A percentile compares a stretch with the other conserved stretches of the same genome.
Evolutionary conservation across 1,139 yeast species (phyloP).

Genomic region (Spathaspora sp.): DNA sequence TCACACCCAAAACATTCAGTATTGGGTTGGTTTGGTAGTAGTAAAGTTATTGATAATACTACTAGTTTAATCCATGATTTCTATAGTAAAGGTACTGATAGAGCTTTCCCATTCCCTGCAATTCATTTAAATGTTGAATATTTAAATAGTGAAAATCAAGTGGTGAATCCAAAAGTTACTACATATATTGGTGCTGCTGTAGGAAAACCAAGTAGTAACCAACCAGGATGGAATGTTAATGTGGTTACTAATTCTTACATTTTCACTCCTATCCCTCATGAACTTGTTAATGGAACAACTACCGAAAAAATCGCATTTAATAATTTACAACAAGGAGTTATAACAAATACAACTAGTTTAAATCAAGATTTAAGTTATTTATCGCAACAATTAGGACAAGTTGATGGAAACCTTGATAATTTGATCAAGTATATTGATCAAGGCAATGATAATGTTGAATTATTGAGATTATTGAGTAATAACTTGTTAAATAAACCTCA

Average conservation of each 20-base stretch:
- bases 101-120: conserved; percentile 76
- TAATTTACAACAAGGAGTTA: conserved; percentile 27
- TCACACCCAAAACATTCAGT: conserved; percentile 80
- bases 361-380: conserved; percentile 38
- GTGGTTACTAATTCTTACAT: conserved; percentile 53
- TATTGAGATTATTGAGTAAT: conserved; percentile 69
- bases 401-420: conserved; percentile 51
- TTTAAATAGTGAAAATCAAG: conserved; percentile 36
- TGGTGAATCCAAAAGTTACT: conserved; percentile 47
- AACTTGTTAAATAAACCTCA: conserved; percentile 61
- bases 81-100: conserved; percentile 67
- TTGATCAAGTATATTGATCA: conserved; percentile 51
- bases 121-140: conserved; percentile 66
- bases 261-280: conserved; percentile 77
- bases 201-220: conserved; percentile 50
- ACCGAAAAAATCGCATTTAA: conserved; percentile 60
- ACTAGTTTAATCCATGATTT: conserved; percentile 86
- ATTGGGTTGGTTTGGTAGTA: conserved; percentile 87
- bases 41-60: conserved; percentile 61
- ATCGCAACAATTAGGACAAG: conserved; percentile 54
- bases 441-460: conserved; percentile 46
- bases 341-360: conserved; percentile 19
- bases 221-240: conserved; percentile 48
- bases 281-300: conserved; percentile 57
- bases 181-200: conserved; percentile 79